Percentiles rank a stretch among this genome's conserved stretches.
phyloP scores from a whole-genome alignment of 2,329 filamentous ascomycete genomes.

The Madurella mycetomatis region DNA sequence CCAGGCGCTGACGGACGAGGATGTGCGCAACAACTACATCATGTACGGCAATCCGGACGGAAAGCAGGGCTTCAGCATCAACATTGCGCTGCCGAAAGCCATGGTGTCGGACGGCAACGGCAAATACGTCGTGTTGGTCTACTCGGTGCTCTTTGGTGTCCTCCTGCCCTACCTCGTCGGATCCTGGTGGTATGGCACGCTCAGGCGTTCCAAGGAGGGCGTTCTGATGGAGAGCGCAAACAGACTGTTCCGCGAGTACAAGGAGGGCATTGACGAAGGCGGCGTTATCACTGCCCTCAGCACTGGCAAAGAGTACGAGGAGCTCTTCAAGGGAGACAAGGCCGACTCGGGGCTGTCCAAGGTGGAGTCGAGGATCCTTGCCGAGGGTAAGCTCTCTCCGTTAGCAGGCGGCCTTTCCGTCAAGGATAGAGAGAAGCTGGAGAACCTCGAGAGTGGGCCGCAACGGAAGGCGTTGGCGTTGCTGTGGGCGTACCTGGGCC shows the following conservation, averaged over 20 bases:
- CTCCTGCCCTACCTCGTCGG: conserved; percentile 89
- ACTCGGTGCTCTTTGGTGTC: conserved; percentile 82
- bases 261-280: conserved; percentile 74
- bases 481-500: conserved; percentile 91
- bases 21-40: conserved; percentile 93
- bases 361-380: conserved; percentile 75
- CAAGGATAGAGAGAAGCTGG: conserved; percentile 72
- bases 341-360: conserved; percentile 77
- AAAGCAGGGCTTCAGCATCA: conserved; percentile 97
- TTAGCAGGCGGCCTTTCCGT: conserved; percentile 57
- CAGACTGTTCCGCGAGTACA: conserved; percentile 89
- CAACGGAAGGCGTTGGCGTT: conserved; percentile 84
- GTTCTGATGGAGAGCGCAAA: conserved; percentile 91
- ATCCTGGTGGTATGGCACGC: conserved; percentile 98
- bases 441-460: conserved; percentile 72
- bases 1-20: conserved; percentile 95
- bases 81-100: conserved; percentile 89
- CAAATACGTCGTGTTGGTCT: conserved; percentile 90
- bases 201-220: conserved; percentile 87
- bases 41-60: conserved; percentile 95
- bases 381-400: conserved; percentile 49
- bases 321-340: conserved; percentile 70
- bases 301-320: conserved; percentile 78
- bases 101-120: conserved; percentile 91
- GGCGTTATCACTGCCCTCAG: conserved; percentile 78